Base-by-base conservation (phyloP, 2,329 filamentous ascomycete genomes). In the Thielaviopsis punctulata region DNA sequence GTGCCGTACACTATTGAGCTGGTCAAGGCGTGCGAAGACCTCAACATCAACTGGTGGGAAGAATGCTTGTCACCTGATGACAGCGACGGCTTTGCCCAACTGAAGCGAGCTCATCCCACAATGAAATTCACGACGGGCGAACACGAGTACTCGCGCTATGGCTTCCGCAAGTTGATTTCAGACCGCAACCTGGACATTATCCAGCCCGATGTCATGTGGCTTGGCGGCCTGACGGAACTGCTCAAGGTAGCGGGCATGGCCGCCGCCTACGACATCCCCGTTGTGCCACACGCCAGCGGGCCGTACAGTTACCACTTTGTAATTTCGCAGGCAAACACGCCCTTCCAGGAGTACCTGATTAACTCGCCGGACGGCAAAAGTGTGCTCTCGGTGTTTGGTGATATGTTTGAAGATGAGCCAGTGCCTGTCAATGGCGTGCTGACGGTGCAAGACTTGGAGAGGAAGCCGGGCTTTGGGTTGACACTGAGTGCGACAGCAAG, bases 231-330 rank as follows among this genome's bases (percentile, higher is more conserved):
- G 73, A 95, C 89, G 1, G 89, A 95, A 68, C 75, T 95, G 54
- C 79, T 95, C 58, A 92, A 87, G 68, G 83, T 95, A 50, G 77
- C 87, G 15, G 84, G 88, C 51, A 83, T 93, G 78, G 89, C 89
- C 3, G 79, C 88, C 4, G 89, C 89, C 21, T 95, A 95, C 66
- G 89, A 95, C 62, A 84, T 95, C 55, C 89, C 89, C 12, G 88
- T 95, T 15, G 86, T 95, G 13, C 89, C 89, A n/a, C 89, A 95
- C 63, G 89, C 89, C 45, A 92, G 84, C 56, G 89, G 89, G 1
- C 86, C 89, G 2, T 95, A 95, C 70, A 92, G 86, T 61, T 95
- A 95, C 68, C 89, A 95, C 68, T 95, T 93, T 63, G 89, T 95
- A 58, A 82, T 95, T 56, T 93, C 87, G 45, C 89, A 95, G 67